These are phyloP conservation scores for Geoglossum cookeanum DNA, from an alignment of 2,329 filamentous ascomycete species.

Conservation along the genomic window DNA sequence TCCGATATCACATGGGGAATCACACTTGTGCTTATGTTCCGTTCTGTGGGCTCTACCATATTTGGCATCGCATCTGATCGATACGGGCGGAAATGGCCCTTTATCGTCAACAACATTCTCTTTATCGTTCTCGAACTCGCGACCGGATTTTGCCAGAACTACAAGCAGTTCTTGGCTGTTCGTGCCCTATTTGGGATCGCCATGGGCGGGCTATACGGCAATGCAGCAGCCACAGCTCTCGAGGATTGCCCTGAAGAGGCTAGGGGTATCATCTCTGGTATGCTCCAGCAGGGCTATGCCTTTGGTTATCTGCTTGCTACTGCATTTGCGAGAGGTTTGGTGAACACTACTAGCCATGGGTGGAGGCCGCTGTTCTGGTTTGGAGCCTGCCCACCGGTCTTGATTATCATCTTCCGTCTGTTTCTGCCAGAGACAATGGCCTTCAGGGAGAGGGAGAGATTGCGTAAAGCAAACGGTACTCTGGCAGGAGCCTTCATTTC, in stretches of 20 bases:
- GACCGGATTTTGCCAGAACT: constrained; percentile 39
- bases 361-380: constrained; percentile 89
- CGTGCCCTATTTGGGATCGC: constrained; percentile 43
- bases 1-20: constrained; percentile 46
- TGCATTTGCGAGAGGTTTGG: constrained; percentile 29
- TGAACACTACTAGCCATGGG: constrained; percentile 53
- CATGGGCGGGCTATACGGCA: constrained; percentile 44
- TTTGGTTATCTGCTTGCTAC: constrained; percentile 44
- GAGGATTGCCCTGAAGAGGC: constrained; percentile 41
- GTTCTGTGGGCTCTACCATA: constrained; percentile 36
- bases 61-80: constrained; percentile 36
- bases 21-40: constrained; percentile 42
- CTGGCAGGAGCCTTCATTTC: constrained; percentile 48
- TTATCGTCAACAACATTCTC: constrained; percentile 39
- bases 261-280: constrained; percentile 39
- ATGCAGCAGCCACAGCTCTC: constrained; percentile 40
- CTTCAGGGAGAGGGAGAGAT: constrained; percentile 45
- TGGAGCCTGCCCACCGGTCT: constrained; percentile 56
- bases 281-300: constrained; percentile 44
- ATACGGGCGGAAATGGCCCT: constrained; percentile 37
- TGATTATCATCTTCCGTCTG: constrained; percentile 65
- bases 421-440: constrained; percentile 61
- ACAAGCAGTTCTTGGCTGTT: constrained; percentile 37
- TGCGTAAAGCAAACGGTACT: constrained; percentile 40
- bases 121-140: constrained; percentile 42